Evolutionary conservation across 345 rosid species (phyloP).

Genomic region (Nephelium lappaceum): DNA sequence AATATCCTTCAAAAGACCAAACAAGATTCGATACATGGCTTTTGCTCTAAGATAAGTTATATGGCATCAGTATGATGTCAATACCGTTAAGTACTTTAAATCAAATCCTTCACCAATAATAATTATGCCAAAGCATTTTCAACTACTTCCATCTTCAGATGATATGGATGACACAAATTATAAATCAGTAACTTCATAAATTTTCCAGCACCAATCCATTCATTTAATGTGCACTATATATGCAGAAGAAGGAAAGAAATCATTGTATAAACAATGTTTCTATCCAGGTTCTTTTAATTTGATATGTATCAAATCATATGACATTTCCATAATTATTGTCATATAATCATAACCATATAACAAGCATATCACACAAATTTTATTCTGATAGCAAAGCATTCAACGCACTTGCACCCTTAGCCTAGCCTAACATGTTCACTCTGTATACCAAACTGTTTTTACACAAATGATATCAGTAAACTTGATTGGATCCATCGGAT

Average conservation of each 20-base stretch:
- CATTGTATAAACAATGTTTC: background rate
- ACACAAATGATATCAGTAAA: background rate
- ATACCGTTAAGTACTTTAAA: background rate
- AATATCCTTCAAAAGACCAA: background rate
- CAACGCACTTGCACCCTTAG: background rate
- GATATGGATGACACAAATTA: background rate
- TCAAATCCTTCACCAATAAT: background rate
- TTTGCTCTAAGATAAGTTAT: background rate
- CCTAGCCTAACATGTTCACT: background rate
- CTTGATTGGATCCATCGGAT: background rate
- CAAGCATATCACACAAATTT: background rate
- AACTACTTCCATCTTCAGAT: background rate
- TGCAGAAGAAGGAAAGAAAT: background rate
- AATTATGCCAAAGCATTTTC: too few relatives aligned
- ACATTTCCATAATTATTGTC: background rate
- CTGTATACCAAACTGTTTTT: background rate
- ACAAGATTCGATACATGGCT: background rate
- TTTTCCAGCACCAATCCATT: background rate
- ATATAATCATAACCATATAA: background rate
- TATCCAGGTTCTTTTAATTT: background rate
- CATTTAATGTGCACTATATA: background rate
- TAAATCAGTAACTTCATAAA: background rate
- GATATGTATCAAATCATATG: background rate
- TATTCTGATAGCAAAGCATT: background rate
- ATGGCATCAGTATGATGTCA: background rate